Conservation (phyloP, 2,329 filamentous ascomycete genomes). For the Fusarium tanahbumbuense region DNA sequence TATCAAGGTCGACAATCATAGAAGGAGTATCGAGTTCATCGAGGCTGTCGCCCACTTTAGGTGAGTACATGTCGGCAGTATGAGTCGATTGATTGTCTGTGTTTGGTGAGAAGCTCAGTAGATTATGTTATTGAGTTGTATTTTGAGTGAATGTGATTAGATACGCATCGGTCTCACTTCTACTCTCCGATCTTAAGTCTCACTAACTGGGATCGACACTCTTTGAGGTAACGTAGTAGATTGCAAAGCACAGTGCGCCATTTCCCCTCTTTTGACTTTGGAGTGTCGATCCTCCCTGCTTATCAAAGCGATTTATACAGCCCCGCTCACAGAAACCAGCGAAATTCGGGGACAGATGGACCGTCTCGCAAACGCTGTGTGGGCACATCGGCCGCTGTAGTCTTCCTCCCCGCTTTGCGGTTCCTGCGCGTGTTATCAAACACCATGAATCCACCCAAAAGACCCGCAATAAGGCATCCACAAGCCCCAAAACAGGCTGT, state of each 20-base stretch:
- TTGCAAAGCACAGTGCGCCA: slow-evolving; percentile 8
- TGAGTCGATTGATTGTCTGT: background rate
- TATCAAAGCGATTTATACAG: background rate
- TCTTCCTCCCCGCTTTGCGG: slow-evolving; percentile 12
- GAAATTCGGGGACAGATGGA: slow-evolving; percentile 17
- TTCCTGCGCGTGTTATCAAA: slow-evolving; percentile 54
- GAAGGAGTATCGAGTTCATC: slow-evolving; percentile 63
- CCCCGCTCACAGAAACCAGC: slow-evolving; percentile 13
- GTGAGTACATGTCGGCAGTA: slow-evolving; percentile 12
- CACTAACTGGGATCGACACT: background rate
- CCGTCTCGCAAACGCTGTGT: slow-evolving; percentile 10
- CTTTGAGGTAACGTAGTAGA: slow-evolving; percentile 15
- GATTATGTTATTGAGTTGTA: background rate
- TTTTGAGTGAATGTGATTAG: too few relatives aligned
- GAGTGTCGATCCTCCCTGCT: background rate
- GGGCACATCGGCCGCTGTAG: slow-evolving; percentile 5
- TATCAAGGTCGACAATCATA: slow-evolving; percentile 65
- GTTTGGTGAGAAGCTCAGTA: background rate
- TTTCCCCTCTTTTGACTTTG: background rate
- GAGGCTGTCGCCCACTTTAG: slow-evolving; percentile 20
- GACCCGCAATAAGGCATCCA: slow-evolving; percentile 66
- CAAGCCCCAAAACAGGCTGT: slow-evolving; percentile 73
- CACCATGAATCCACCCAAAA: slow-evolving; percentile 71
- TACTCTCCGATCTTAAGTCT: background rate
- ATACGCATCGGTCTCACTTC: slow-evolving; percentile 3